phyloP scores from a whole-genome alignment of 495 filamentous ascomycete genomes.

The Parathielavia appendiculata region DNA sequence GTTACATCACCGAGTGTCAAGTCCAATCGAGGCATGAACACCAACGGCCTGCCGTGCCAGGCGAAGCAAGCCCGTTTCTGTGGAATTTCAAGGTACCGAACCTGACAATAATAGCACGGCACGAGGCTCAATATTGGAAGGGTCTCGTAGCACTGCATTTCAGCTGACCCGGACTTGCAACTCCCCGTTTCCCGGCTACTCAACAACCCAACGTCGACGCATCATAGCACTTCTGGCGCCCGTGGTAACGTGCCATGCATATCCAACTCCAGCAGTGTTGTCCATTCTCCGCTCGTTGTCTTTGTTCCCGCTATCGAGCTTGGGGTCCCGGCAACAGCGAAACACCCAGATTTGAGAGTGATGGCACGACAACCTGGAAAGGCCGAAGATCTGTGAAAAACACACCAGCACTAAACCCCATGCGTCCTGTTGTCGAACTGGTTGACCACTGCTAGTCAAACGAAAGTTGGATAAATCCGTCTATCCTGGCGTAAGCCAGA shows the following conservation, averaged over 20 bases:
- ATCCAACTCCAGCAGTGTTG: background rate
- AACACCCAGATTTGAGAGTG: too few relatives aligned
- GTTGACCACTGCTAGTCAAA: too few relatives aligned
- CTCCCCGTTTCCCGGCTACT: background rate
- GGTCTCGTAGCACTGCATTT: background rate
- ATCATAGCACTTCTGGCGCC: background rate
- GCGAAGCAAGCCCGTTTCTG: slow-evolving; percentile 2
- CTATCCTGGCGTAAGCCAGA: too few relatives aligned
- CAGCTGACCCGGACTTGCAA: background rate
- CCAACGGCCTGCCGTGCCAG: background rate
- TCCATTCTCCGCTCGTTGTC: background rate
- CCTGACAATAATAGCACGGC: background rate
- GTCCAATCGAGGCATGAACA: too few relatives aligned
- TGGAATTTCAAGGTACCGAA: background rate
- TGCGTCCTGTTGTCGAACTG: too few relatives aligned
- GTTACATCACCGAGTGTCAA: too few relatives aligned
- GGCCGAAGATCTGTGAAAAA: too few relatives aligned
- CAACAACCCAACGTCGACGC: background rate
- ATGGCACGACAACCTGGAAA: too few relatives aligned
- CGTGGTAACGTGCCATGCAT: slow-evolving; percentile 27
- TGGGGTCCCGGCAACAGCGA: too few relatives aligned
- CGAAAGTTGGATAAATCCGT: too few relatives aligned
- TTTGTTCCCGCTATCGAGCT: background rate
- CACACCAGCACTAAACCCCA: too few relatives aligned
- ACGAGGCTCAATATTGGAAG: background rate